Evolutionary conservation across 495 filamentous ascomycete genomes (phyloP).

Genomic region (Melanomma pulvis-pyrius): DNA sequence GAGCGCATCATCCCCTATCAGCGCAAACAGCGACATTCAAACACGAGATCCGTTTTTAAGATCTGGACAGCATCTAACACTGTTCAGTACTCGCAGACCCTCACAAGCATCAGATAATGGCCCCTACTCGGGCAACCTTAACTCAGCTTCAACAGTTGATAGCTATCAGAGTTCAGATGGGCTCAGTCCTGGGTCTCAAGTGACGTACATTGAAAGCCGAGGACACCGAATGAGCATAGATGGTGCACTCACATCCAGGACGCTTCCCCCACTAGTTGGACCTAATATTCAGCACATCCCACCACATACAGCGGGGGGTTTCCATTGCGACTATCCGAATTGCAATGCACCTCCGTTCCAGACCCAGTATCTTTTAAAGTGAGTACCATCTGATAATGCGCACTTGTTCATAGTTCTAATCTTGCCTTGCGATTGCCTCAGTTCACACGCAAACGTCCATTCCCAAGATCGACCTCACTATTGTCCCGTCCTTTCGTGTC

Average conservation of each 20-base stretch:
- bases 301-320: conserved; percentile 45
- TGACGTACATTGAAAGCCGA: conserved; percentile 37
- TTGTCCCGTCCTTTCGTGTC: conserved; percentile 79
- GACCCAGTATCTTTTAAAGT: conserved; percentile 84
- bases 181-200: conserved; percentile 39
- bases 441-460: conserved; percentile 98
- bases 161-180: conserved; percentile 43
- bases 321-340: conserved; percentile 68
- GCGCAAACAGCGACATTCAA: conserved; percentile 35
- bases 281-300: conserved; percentile 38
- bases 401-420: neutral
- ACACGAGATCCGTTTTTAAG: conserved; percentile 36
- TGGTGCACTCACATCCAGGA: conserved; percentile 30
- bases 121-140: conserved; percentile 34
- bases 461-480: conserved; percentile 89
- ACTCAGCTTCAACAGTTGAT: conserved; percentile 39
- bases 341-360: conserved; percentile 88
- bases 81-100: conserved; percentile 40
- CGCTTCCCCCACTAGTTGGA: conserved; percentile 38
- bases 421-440: conserved; percentile 48
- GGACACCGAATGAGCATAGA: conserved; percentile 39
- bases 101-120: conserved; percentile 41
- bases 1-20: conserved; percentile 40
- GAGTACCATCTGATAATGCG: conserved; percentile 42
- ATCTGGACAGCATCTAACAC: conserved; percentile 25